These are phyloP conservation scores for Mortierella sp. DNA, from an alignment of 371 early-diverging fungal species.

Conservation along the genomic window DNA sequence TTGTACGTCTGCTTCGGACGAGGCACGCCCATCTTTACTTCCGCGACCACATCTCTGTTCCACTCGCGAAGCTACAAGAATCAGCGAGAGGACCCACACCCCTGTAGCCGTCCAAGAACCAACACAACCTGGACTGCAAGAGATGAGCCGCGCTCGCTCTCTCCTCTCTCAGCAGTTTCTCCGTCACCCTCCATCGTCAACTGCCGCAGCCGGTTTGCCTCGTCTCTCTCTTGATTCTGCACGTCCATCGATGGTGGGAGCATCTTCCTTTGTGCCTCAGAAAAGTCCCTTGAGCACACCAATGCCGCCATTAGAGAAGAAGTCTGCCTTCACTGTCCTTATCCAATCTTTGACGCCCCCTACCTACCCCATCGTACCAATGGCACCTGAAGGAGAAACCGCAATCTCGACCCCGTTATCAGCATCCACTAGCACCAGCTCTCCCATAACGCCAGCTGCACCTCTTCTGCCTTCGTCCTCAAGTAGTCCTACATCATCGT, in stretches of 20 bases:
- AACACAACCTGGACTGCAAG: neutral
- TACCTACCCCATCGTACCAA: constrained; percentile 12
- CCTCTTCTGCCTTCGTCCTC: neutral
- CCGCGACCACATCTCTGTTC: neutral
- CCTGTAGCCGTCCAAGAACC: neutral
- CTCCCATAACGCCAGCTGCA: neutral
- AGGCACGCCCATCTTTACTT: neutral
- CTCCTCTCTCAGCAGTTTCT: constrained; percentile 32
- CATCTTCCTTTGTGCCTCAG: neutral
- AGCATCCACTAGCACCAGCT: neutral
- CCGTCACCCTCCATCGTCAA: constrained; percentile 13
- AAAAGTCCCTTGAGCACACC: constrained; percentile 23
- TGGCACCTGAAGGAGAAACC: neutral
- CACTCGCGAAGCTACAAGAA: too few relatives aligned
- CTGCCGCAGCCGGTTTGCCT: neutral
- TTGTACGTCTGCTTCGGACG: neutral
- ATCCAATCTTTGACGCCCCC: constrained; percentile 25
- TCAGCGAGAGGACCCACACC: neutral
- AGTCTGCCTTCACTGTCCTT: constrained; percentile 17
- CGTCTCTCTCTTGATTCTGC: constrained; percentile 19
- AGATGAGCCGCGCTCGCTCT: constrained; percentile 37
- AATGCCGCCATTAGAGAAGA: constrained; percentile 19
- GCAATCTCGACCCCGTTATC: neutral
- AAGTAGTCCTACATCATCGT: neutral
- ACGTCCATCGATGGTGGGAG: neutral